Percentiles rank a stretch among this genome's conserved stretches.
Evolutionary conservation across 2,329 filamentous ascomycete genomes (phyloP).

Genomic region (Raffaelea albimanens): DNA sequence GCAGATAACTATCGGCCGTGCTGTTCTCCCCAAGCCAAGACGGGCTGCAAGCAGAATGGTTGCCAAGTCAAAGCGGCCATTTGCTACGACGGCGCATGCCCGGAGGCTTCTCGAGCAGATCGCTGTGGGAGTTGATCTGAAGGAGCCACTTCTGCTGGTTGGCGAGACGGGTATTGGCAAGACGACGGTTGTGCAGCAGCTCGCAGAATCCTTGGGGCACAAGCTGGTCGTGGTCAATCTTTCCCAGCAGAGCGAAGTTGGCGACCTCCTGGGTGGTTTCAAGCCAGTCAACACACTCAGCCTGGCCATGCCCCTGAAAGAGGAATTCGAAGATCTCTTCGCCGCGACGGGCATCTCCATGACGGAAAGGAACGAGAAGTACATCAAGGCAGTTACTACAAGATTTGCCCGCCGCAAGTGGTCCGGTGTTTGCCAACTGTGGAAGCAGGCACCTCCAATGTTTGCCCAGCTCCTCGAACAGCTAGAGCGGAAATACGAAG

Average conservation of each 20-base stretch:
- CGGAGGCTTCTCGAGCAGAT: slow-evolving; percentile 82
- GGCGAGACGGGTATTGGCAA: slow-evolving; percentile 98
- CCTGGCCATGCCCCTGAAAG: slow-evolving; percentile 79
- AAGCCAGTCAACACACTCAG: slow-evolving; percentile 90
- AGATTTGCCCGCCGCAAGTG: slow-evolving; percentile 76
- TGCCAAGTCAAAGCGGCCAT: slow-evolving; percentile 34
- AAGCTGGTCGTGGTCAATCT: slow-evolving; percentile 89
- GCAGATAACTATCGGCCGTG: slow-evolving; percentile 57
- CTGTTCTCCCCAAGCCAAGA: slow-evolving; percentile 46
- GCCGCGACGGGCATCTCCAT: slow-evolving; percentile 73
- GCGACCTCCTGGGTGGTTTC: slow-evolving; percentile 91
- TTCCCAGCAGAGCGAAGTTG: slow-evolving; percentile 94
- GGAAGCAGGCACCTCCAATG: slow-evolving; percentile 83
- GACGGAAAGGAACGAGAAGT: slow-evolving; percentile 74
- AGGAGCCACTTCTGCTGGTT: slow-evolving; percentile 89
- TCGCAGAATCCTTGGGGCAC: slow-evolving; percentile 74
- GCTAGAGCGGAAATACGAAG: slow-evolving; percentile 14
- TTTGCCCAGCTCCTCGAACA: slow-evolving; percentile 59
- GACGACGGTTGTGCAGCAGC: slow-evolving; percentile 88
- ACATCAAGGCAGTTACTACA: slow-evolving; percentile 71
- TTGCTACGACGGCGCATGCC: slow-evolving; percentile 82
- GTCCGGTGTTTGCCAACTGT: slow-evolving; percentile 75
- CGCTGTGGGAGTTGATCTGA: slow-evolving; percentile 67
- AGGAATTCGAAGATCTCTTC: slow-evolving; percentile 89
- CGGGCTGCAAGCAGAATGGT: too few relatives aligned